Evolutionary conservation across 495 filamentous ascomycete genomes (phyloP).

Genomic region (Penicillium desertorum): DNA sequence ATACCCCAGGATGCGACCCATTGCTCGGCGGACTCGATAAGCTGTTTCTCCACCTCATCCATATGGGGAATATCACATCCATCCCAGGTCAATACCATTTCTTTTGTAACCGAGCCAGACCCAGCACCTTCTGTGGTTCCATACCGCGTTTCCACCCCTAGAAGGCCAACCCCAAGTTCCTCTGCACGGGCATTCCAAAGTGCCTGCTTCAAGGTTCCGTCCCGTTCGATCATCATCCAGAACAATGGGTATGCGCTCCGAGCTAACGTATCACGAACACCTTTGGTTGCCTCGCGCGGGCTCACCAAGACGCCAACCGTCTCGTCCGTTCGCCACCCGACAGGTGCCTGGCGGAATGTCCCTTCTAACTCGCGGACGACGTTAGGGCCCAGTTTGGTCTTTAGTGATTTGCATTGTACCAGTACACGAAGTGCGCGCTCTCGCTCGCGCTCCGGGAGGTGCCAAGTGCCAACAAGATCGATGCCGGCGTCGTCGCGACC

Average conservation of each 20-base stretch:
- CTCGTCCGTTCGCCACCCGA: constrained; percentile 59
- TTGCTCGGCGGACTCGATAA: constrained; percentile 26
- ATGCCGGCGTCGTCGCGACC: constrained; percentile 75
- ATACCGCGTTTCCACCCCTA: constrained; percentile 62
- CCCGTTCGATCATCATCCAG: constrained; percentile 50
- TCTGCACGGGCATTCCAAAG: constrained; percentile 55
- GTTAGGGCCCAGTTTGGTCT: constrained; percentile 57
- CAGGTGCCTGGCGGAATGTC: constrained; percentile 66
- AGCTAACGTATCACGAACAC: constrained; percentile 64
- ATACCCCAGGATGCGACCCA: constrained; percentile 39
- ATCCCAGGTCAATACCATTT: constrained; percentile 57
- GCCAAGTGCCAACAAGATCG: constrained; percentile 83
- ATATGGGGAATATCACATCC: constrained; percentile 49
- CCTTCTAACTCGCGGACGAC: constrained; percentile 85
- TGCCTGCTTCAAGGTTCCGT: constrained; percentile 39
- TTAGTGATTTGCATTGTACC: constrained; percentile 77
- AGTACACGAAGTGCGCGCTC: constrained; percentile 59
- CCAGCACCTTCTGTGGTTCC: constrained; percentile 13
- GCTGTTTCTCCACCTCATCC: constrained; percentile 36
- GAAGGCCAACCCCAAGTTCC: constrained; percentile 59
- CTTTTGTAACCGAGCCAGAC: constrained; percentile 19
- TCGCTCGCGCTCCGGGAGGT: constrained; percentile 48
- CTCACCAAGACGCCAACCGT: constrained; percentile 66
- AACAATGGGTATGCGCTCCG: constrained; percentile 66
- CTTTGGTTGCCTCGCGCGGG: constrained; percentile 53